Evolutionary conservation across 2,329 filamentous ascomycete species (phyloP), one percentile per base, ranked within the genome.

Genomic region (Nothophaeocryptopus gaeumannii): DNA sequence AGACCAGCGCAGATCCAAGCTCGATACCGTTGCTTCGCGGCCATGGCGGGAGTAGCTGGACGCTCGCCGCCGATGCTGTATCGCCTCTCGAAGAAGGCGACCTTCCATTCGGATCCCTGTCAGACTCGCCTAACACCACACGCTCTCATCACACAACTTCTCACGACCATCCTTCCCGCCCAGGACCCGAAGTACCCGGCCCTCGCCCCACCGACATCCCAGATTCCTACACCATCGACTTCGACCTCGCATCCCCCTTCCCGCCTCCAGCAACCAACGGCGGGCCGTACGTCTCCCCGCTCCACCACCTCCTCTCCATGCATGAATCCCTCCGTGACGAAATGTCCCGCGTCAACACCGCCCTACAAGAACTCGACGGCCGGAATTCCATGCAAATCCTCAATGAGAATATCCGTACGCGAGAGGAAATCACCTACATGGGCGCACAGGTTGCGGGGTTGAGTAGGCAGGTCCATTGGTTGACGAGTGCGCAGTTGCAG

Each of bases 291-390:
- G 69, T 72, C 52, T 72, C 71, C 3, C 72, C 74, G 13, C 75
- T 79, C 16, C 78, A 80, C 45, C 81, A 84, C 58, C 72, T 84
- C 2, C 74, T 84, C 20, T 79, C 77, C 2, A 74, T 84, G 42
- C 80, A 84, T 61, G 81, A 84, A 59, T 77, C 75, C 15, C 72
- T 84, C 13, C 78, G 81, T 10, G 78, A 81, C 38, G 81, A 84
- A 62, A 76, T 84, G 41, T 69, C 70, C 13, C 78, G 79, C 41
- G 71, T 82, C 26, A 74, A 75, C 11, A 72, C 75, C 44, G 76
- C 78, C 2, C 70, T 84, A 8, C 74, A 75, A 3, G 80, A 83
- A 48, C 72, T 83, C 36, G 82, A 85, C 54, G 80, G 78, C 39
- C 76, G 80, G 32, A 77, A 79, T 33, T 81, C 74, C 64, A 81